Percentiles rank a stretch among this genome's conserved stretches.
These are phyloP conservation scores for Aspergillus sp. DNA, from an alignment of 2,329 filamentous ascomycete species.

Conservation along the genomic window DNA sequence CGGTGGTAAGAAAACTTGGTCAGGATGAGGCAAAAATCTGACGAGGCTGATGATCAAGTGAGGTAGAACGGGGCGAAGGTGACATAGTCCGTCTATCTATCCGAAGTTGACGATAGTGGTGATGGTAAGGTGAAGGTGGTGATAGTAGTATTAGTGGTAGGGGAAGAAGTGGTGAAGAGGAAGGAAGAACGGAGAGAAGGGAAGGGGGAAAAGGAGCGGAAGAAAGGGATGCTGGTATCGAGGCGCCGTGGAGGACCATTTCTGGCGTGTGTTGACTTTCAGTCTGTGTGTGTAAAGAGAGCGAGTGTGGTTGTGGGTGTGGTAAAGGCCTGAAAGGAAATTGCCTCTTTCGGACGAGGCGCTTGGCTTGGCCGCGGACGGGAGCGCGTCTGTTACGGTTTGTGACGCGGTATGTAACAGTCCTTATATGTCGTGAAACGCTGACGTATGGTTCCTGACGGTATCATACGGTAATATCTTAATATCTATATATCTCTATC, in stretches of 20 bases:
- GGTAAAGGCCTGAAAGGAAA: background rate
- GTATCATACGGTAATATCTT: too few species aligned
- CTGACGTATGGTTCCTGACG: too few species aligned
- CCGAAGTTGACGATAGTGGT: slow-evolving; percentile 3
- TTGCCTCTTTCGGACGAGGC: slow-evolving; percentile 4
- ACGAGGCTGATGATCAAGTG: slow-evolving; percentile 16
- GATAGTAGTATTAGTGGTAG: slow-evolving; percentile 15
- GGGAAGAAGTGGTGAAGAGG: slow-evolving; percentile 9
- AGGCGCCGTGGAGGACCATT: slow-evolving; percentile 25
- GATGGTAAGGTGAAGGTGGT: slow-evolving; percentile 11
- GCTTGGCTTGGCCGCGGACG: background rate
- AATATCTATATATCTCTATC: too few species aligned
- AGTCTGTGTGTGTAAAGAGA: slow-evolving; percentile 17
- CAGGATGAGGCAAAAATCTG: slow-evolving; percentile 27
- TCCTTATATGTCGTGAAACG: too few species aligned
- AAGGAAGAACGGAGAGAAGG: slow-evolving; percentile 7
- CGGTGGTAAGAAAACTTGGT: slow-evolving; percentile 16
- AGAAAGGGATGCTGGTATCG: slow-evolving; percentile 20
- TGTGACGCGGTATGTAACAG: too few species aligned
- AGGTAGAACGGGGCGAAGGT: slow-evolving; percentile 18
- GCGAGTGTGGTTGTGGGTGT: too few species aligned
- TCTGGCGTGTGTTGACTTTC: slow-evolving; percentile 8
- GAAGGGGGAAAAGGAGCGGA: slow-evolving; percentile 16
- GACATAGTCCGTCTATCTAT: slow-evolving; percentile 22
- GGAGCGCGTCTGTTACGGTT: too few species aligned